phyloP scores from a whole-genome alignment of 306 rosid genomes.

The Spatholobus suberectus region DNA sequence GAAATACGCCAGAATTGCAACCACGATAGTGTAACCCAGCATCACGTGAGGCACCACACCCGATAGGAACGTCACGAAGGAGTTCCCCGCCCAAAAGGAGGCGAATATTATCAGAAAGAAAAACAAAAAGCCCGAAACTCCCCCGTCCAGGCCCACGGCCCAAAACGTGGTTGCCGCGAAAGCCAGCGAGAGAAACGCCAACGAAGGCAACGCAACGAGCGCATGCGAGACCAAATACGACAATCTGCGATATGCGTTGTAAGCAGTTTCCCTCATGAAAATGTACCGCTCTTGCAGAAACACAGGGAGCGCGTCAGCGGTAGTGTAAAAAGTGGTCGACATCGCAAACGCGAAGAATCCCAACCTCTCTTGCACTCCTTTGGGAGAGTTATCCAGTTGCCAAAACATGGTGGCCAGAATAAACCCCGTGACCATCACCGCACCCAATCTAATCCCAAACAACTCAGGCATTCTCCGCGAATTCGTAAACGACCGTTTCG shows the following conservation, averaged over 20 bases:
- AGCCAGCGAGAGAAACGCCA: conserved; percentile 63
- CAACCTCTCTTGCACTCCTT: conserved; percentile 82
- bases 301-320: conserved; percentile 91
- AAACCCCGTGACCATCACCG: conserved; percentile 83
- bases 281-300: conserved; percentile 92
- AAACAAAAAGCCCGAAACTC: conserved; percentile 64
- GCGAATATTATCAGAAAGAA: conserved; percentile 74
- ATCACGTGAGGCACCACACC: conserved; percentile 95
- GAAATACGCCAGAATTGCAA: conserved; percentile 84
- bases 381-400: conserved; percentile 75
- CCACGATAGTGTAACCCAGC: conserved; percentile 89
- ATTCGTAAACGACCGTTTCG: conserved; percentile 63
- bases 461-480: conserved; percentile 74
- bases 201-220: conserved; percentile 55
- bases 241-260: conserved; percentile 79
- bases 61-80: conserved; percentile 86
- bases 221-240: conserved; percentile 85
- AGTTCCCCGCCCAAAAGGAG: conserved; percentile 90
- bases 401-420: conserved; percentile 89
- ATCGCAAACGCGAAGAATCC: conserved; percentile 97
- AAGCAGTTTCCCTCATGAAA: conserved; percentile 91
- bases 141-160: conserved; percentile 97
- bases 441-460: conserved; percentile 75
- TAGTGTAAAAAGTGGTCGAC: conserved; percentile 96
- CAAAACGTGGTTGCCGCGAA: conserved; percentile 76